phyloP scores from a whole-genome alignment of 441 rosid species.

The Breynia disticha region DNA sequence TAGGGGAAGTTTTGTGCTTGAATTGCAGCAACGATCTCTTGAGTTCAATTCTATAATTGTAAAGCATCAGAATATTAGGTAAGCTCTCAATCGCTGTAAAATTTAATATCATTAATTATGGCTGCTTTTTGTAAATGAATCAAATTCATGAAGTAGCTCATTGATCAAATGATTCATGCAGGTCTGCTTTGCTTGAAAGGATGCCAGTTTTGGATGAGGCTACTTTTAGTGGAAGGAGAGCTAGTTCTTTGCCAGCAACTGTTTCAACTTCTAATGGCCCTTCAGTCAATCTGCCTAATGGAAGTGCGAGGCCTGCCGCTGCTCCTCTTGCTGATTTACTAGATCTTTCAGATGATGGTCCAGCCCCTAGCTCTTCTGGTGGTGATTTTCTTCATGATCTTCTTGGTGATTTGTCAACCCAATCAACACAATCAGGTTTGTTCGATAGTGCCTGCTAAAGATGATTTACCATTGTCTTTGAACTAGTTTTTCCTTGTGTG shows the following conservation, averaged over 20 bases:
- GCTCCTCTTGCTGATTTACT: conserved; percentile 89
- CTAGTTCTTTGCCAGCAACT: conserved; percentile 61
- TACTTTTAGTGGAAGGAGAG: conserved; percentile 80
- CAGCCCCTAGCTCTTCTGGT: conserved; percentile 76
- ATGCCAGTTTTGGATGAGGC: conserved; percentile 99
- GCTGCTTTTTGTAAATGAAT: conserved; percentile 4
- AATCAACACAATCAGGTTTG: conserved; percentile 63
- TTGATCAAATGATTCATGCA: conserved; percentile 33
- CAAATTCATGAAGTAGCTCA: conserved; percentile 12
- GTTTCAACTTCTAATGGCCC: conserved; percentile 49
- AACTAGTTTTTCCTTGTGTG: no score
- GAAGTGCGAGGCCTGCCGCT: conserved; percentile 59
- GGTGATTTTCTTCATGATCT: conserved; percentile 89
- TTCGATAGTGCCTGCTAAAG: conserved; percentile 11
- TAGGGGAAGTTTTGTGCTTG: conserved; percentile 88
- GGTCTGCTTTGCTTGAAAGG: conserved; percentile 90
- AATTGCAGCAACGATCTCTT: conserved; percentile 96
- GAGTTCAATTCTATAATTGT: conserved; percentile 87
- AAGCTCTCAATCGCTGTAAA: conserved; percentile 10
- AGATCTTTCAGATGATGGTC: conserved; percentile 77
- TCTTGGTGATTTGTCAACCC: conserved; percentile 60
- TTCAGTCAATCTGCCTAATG: conserved; percentile 77
- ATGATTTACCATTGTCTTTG: no score
- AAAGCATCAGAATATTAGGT: conserved; percentile 89
- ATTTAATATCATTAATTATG: conserved; percentile 10